Percentiles rank a stretch among this genome's conserved stretches.
Conservation (phyloP, 140 eudicot genomes). For the Flaveria floridana region DNA sequence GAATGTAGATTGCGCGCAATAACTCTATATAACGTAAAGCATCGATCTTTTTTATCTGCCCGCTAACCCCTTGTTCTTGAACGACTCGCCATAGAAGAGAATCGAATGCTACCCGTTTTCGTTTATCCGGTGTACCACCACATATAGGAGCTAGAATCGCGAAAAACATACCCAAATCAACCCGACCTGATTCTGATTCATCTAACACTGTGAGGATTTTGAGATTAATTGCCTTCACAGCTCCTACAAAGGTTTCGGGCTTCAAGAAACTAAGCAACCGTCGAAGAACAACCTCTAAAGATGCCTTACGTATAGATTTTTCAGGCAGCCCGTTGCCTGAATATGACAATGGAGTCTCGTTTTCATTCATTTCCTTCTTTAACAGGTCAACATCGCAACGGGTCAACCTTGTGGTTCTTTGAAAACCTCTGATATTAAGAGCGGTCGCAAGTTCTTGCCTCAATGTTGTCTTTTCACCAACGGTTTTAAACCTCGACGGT, state of each 20-base stretch:
- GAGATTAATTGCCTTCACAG: slow-evolving; percentile 87
- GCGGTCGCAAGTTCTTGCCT: slow-evolving; percentile 80
- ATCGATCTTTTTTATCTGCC: slow-evolving; percentile 60
- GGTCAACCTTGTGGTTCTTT: slow-evolving; percentile 74
- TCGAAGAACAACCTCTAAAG: slow-evolving; percentile 72
- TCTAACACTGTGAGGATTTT: slow-evolving; percentile 76
- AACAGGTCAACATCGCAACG: slow-evolving; percentile 77
- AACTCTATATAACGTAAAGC: slow-evolving; percentile 63
- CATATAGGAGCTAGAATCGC: slow-evolving; percentile 88
- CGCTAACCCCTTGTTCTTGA: slow-evolving; percentile 43
- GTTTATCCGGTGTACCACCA: slow-evolving; percentile 66
- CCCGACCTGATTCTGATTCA: slow-evolving; percentile 80
- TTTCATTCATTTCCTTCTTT: slow-evolving; percentile 83
- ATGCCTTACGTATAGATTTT: slow-evolving; percentile 86
- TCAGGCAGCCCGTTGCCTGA: slow-evolving; percentile 85
- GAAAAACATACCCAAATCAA: slow-evolving; percentile 92
- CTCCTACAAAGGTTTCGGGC: slow-evolving; percentile 89
- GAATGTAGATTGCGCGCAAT: slow-evolving; percentile 72
- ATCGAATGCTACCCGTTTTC: slow-evolving; percentile 82
- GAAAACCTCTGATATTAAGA: slow-evolving; percentile 72
- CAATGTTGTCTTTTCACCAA: slow-evolving; percentile 70
- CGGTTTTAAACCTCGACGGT: slow-evolving; percentile 62
- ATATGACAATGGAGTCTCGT: slow-evolving; percentile 65
- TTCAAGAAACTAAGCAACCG: slow-evolving; percentile 74
- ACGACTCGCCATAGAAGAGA: slow-evolving; percentile 83